These are phyloP conservation scores for Chlamydomonas sphaeroides DNA, from an alignment of 139 green algal genomes.

Conservation along the genomic window DNA sequence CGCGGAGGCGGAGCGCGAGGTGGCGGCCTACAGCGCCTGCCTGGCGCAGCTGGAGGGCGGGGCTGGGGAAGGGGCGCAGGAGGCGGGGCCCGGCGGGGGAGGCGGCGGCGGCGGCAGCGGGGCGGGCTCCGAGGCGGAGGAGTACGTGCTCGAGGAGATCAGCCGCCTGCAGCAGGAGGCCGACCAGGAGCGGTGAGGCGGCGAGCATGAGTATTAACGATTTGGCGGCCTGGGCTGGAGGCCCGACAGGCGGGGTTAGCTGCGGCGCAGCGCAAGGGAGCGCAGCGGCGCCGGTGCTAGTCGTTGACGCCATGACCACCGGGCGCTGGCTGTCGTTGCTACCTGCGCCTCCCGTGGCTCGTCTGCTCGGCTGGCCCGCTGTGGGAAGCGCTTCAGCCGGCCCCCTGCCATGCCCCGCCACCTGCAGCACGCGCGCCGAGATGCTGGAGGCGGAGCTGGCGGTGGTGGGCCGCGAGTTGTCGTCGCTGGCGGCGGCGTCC, in stretches of 20 bases:
- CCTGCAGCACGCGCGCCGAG: conserved; percentile 40
- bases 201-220: too few species aligned
- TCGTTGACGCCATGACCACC: too few species aligned
- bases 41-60: conserved; percentile 62
- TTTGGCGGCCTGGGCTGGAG: too few species aligned
- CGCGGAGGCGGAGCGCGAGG: conserved; percentile 74
- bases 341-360: too few species aligned
- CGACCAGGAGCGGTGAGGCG: conserved; percentile 45
- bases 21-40: conserved; percentile 72
- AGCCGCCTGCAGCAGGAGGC: conserved; percentile 32
- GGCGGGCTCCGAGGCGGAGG: conserved; percentile 39
- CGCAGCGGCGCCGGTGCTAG: too few species aligned
- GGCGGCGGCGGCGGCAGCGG: conserved; percentile 53
- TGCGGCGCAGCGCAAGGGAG: too few species aligned
- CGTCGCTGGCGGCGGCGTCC: conserved; percentile 41
- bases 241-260: too few species aligned
- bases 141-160: conserved; percentile 38
- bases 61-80: conserved; percentile 18
- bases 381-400: too few species aligned
- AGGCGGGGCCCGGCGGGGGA: background rate
- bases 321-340: too few species aligned
- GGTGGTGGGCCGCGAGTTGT: conserved; percentile 58
- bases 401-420: too few species aligned
- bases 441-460: conserved; percentile 60
- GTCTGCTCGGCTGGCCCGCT: too few species aligned